Evolutionary conservation across 768 basidiomycete species (phyloP).

Genomic region (Kwoniella dendrophila): DNA sequence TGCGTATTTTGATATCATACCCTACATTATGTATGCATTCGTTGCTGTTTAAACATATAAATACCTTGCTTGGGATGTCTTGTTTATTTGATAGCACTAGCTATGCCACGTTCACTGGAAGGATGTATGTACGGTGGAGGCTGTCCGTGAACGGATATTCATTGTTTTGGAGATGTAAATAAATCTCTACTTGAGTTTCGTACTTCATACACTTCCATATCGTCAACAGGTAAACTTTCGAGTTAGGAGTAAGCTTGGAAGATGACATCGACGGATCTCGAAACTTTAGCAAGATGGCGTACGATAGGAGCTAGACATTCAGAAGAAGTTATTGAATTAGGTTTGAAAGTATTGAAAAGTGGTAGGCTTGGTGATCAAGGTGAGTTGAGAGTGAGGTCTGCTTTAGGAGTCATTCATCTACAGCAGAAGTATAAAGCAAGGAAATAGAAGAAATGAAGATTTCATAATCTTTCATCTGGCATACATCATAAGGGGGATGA

Average conservation of each 20-base stretch:
- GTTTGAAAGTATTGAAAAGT: conserved; percentile 29
- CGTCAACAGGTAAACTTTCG: not conserved
- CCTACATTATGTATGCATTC: too few species aligned
- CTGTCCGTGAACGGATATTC: conserved; percentile 3
- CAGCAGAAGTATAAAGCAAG: too few species aligned
- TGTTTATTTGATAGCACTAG: too few species aligned
- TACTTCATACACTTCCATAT: not conserved
- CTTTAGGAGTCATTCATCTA: too few species aligned
- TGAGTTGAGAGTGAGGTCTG: conserved; percentile 22
- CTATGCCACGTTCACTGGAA: not conserved
- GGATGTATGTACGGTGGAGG: conserved; percentile 6
- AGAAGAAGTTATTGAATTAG: conserved; percentile 47
- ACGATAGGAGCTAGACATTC: conserved; percentile 49
- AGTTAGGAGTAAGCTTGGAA: not conserved
- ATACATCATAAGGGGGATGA: not conserved
- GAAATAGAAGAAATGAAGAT: too few species aligned
- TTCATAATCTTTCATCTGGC: too few species aligned
- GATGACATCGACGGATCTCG: conserved; percentile 20
- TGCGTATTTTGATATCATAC: too few species aligned
- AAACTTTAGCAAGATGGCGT: conserved; percentile 45
- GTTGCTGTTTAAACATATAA: too few species aligned
- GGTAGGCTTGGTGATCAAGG: conserved; percentile 41
- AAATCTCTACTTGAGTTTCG: not conserved
- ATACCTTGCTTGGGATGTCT: too few species aligned
- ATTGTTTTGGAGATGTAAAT: not conserved